Evolutionary conservation across 2,329 filamentous ascomycete species (phyloP), one percentile per base, ranked within the genome.

Genomic region (Aspergillus alliaceus): DNA sequence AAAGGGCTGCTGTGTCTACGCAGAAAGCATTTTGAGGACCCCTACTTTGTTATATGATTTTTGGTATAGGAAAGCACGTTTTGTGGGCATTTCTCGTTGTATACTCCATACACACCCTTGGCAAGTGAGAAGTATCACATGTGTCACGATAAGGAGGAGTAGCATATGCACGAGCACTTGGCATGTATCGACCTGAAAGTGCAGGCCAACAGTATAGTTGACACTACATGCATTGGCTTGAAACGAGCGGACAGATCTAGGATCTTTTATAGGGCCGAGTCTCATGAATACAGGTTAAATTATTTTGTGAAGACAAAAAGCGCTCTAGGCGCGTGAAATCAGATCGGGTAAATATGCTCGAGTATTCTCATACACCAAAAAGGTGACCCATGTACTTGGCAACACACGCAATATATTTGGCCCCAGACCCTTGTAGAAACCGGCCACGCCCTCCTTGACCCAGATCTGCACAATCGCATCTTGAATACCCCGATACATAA

Each of bases 341-440:
- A 80, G 76, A 79, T 46, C 68, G 68, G 24, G 84, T 80, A 96
- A 72, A 71, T 90, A 88, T 64, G 84, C 86, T 76, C 89, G 92
- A 58, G 89, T 88, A 74, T 98, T 98, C 79, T 99, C 95, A 76
- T 98, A 98, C 24, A 98, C 93, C 66, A 99, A 76, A 72, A 99
- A 98, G 1, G 93, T 98, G 53, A 97, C 91, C 85, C 95, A 96
- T 3, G 95, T 98, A 31, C 92, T 93, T 3, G 95, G 95, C 74
- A 99, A 81, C 27, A 98, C 95, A 59, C 95, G 85, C 52, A 96
- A 80, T n/a, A 96, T 83, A 64, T 93, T 96, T 1, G 93, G 93
- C 39, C 91, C 86, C 56, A 98, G 79, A 1, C 95, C 95, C 63
- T 93, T 91, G 75, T 98, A 99, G 75, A 97, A 98, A 0, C 93